Evolutionary conservation across 352 stramenopile genomes (phyloP), one percentile per base, ranked within the genome.

Genomic region (Globisporangium heterothallicum): DNA sequence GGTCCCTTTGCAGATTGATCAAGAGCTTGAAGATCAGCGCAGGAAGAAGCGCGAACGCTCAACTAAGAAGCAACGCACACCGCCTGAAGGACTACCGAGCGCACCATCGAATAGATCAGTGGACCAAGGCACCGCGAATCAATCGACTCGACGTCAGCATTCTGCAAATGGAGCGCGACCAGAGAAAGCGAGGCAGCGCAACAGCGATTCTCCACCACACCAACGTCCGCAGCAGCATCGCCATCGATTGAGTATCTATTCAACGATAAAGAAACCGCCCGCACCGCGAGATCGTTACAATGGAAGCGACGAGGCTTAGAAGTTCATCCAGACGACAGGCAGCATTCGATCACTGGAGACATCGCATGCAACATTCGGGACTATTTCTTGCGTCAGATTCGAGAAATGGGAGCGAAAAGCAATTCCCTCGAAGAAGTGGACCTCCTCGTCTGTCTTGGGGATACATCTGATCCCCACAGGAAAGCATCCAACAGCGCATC

Each of bases 171-270:
- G 13, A 13, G 4, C 26, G 13, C 13, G 19, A 49, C 19, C 49
- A 26, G 18, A 14, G 21, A 41, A 24, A 4, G 12, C n/a, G 6
- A 9, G 40, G 29, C 19, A 26, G 29, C 9, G 6, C 8, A 22
- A 12, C 5, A 21, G 22, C 16, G 18, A 18, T 6, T 18, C 47
- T 22, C 25, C 38, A 1, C 24, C 18, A 47, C 21, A 46, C 2
- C 13, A 10, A 21, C 13, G n/a, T 1, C 34, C 41, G n/a, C 25
- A 25, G 6, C 57, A 41, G 16, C 52, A 46, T 7, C 63, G 69
- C 3, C 69, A 64, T 41, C 64, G 71, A 16, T 49, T 82, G 22
- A 66, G 59, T 26, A 66, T 78, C 36, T 32, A 74, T 47, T 74
- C 68, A 6, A 74, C 66, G 3, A 44, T n/a, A 9, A 74, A 78